phyloP scores from a whole-genome alignment of 2,329 filamentous ascomycete genomes.

The Xylariaceae sp. region DNA sequence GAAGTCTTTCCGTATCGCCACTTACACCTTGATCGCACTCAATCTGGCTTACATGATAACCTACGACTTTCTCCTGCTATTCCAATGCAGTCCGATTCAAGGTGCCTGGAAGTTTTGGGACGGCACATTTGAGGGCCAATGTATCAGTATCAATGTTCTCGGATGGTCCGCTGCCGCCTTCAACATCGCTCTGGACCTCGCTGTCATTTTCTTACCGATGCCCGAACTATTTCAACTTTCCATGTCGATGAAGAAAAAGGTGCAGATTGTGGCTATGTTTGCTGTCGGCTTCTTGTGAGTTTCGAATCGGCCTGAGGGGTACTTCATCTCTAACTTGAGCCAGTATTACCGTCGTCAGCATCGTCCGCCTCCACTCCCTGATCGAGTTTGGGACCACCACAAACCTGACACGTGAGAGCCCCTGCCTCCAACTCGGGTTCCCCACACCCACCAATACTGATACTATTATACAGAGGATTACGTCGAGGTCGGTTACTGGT shows the following conservation, averaged over 20 bases:
- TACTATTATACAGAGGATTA: conserved; percentile 20
- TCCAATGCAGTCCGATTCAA: conserved; percentile 26
- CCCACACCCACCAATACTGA: background rate
- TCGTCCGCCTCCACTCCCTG: conserved; percentile 24
- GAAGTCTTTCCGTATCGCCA: conserved; percentile 18
- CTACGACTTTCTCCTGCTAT: conserved; percentile 24
- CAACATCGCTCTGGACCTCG: conserved; percentile 28
- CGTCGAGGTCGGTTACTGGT: conserved; percentile 27
- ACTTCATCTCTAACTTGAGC: background rate
- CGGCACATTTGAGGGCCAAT: conserved; percentile 25
- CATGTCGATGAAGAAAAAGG: conserved; percentile 26
- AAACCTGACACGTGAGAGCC: conserved; percentile 23
- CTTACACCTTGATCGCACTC: conserved; percentile 24
- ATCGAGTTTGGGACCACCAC: conserved; percentile 20
- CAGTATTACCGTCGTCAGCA: conserved; percentile 26
- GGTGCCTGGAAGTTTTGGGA: conserved; percentile 31
- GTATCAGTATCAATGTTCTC: conserved; percentile 28
- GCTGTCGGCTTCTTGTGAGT: conserved; percentile 30
- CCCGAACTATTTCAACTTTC: conserved; percentile 24
- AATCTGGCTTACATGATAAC: conserved; percentile 22
- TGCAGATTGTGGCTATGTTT: conserved; percentile 32
- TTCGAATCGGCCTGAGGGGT: too few relatives aligned
- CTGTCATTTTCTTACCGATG: conserved; percentile 27
- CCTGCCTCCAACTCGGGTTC: background rate
- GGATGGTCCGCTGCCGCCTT: conserved; percentile 29